These are phyloP conservation scores for Colletotrichum tropicicola DNA, from an alignment of 2,329 filamentous ascomycete species.

Conservation along the genomic window DNA sequence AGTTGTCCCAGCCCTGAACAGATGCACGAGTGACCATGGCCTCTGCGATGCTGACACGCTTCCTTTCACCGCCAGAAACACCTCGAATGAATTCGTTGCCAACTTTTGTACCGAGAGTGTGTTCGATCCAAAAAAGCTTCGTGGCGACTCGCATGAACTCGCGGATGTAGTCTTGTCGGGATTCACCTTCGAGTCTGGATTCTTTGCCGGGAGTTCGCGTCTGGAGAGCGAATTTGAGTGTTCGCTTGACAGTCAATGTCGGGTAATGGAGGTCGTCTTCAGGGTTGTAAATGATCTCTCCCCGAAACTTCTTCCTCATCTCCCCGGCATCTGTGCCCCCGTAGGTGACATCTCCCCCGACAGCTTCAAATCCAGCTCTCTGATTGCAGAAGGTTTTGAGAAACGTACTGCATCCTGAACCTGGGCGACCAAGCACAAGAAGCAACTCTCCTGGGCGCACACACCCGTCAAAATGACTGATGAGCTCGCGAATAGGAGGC, in stretches of 20 bases:
- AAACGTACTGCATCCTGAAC: constrained; percentile 65
- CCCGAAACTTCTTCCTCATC: constrained; percentile 63
- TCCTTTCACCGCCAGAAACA: constrained; percentile 72
- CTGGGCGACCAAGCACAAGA: constrained; percentile 65
- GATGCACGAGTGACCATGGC: constrained; percentile 69
- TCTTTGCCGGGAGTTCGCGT: constrained; percentile 66
- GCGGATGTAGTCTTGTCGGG: constrained; percentile 60
- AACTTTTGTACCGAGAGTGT: constrained; percentile 73
- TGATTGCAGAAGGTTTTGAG: constrained; percentile 75
- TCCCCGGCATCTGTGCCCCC: constrained; percentile 55
- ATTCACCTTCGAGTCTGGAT: constrained; percentile 64
- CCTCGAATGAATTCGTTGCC: constrained; percentile 72
- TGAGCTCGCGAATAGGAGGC: constrained; percentile 43
- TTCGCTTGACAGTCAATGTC: constrained; percentile 73
- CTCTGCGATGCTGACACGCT: constrained; percentile 81
- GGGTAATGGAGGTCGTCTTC: constrained; percentile 77
- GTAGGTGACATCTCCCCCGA: constrained; percentile 73
- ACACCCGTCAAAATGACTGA: constrained; percentile 64
- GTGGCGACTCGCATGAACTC: constrained; percentile 69
- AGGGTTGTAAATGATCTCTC: constrained; percentile 73
- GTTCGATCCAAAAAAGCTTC: constrained; percentile 75
- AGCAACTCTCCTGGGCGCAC: constrained; percentile 65
- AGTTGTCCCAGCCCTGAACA: constrained; percentile 78
- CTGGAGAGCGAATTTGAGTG: constrained; percentile 72
- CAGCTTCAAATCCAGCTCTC: constrained; percentile 67